A percentile compares a stretch with the other conserved stretches of the same genome.
Evolutionary conservation across 352 stramenopile genomes (phyloP).

Genomic region (Globisporangium cystogenes): DNA sequence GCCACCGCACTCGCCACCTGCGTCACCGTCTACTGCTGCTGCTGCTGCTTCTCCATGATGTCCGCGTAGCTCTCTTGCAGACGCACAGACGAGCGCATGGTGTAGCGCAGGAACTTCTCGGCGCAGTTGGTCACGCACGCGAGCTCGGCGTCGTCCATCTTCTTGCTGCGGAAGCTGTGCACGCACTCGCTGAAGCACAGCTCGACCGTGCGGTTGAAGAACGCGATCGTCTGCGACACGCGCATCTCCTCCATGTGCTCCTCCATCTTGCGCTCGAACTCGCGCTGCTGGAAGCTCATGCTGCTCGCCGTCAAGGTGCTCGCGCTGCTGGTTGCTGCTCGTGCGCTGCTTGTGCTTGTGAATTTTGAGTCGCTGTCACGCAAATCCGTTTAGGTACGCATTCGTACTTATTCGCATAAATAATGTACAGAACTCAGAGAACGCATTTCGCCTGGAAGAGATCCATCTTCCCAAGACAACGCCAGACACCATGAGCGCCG

Average conservation of each 20-base stretch:
- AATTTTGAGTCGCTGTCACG: not conserved
- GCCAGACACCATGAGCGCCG: constrained; percentile 52
- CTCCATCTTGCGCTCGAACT: constrained; percentile 89
- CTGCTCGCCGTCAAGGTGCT: constrained; percentile 3
- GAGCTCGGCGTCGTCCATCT: constrained; percentile 87
- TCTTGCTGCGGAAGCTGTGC: constrained; percentile 89
- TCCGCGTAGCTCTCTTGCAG: constrained; percentile 86
- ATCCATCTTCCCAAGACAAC: no score
- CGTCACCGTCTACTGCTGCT: constrained; percentile 5
- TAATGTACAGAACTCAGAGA: not conserved
- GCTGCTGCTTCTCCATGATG: constrained; percentile 82
- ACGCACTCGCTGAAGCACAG: constrained; percentile 88
- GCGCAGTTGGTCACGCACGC: constrained; percentile 86
- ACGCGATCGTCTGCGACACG: constrained; percentile 84
- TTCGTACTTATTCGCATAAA: no score
- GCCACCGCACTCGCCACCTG: not conserved
- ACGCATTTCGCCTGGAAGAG: no score
- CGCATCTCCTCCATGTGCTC: constrained; percentile 90
- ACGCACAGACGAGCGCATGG: constrained; percentile 85
- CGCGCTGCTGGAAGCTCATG: constrained; percentile 62
- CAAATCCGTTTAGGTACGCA: no score
- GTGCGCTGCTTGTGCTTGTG: not conserved
- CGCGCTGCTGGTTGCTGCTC: constrained; percentile 1
- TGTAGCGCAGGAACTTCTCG: constrained; percentile 90
- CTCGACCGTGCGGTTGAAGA: constrained; percentile 89